Conservation (phyloP, 306 rosid genomes). For the Prunus padus region DNA sequence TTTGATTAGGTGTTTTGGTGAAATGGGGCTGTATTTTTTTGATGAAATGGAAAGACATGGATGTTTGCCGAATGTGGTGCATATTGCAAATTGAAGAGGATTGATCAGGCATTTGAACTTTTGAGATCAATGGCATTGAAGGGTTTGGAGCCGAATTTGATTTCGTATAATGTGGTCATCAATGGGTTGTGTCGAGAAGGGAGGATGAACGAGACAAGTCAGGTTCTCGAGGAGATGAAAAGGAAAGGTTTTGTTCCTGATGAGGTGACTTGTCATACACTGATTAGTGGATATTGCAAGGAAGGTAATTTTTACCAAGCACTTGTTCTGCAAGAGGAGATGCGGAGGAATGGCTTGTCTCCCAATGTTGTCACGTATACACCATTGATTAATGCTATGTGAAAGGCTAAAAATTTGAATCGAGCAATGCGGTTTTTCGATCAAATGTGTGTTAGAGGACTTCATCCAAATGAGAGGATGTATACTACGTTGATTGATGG, state of each 20-base stretch:
- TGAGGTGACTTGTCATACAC: slow-evolving; percentile 73
- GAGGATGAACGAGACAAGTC: slow-evolving; percentile 50
- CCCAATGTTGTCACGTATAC: slow-evolving; percentile 96
- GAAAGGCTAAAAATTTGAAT: slow-evolving; percentile 71
- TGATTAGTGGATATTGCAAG: slow-evolving; percentile 73
- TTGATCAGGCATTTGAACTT: slow-evolving; percentile 54
- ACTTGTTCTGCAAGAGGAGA: slow-evolving; percentile 64
- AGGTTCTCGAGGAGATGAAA: slow-evolving; percentile 60
- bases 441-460: slow-evolving; percentile 70
- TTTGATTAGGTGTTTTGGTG: slow-evolving; percentile 66
- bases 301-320: slow-evolving; percentile 84
- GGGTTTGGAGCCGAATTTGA: slow-evolving; percentile 69
- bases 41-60: slow-evolving; percentile 68
- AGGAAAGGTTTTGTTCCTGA: slow-evolving; percentile 58
- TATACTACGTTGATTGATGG: slow-evolving; percentile 80
- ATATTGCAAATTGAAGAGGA: slow-evolving; percentile 48
- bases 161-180: slow-evolving; percentile 71
- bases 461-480: slow-evolving; percentile 73
- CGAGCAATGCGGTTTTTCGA: slow-evolving; percentile 64
- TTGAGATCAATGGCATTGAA: slow-evolving; percentile 48
- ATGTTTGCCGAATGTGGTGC: slow-evolving; percentile 69
- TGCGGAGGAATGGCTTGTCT: slow-evolving; percentile 68
- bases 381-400: slow-evolving; percentile 69
- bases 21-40: slow-evolving; percentile 46
- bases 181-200: slow-evolving; percentile 74